phyloP scores from a whole-genome alignment of 2,329 filamentous ascomycete genomes.

The Diaporthe sp. region DNA sequence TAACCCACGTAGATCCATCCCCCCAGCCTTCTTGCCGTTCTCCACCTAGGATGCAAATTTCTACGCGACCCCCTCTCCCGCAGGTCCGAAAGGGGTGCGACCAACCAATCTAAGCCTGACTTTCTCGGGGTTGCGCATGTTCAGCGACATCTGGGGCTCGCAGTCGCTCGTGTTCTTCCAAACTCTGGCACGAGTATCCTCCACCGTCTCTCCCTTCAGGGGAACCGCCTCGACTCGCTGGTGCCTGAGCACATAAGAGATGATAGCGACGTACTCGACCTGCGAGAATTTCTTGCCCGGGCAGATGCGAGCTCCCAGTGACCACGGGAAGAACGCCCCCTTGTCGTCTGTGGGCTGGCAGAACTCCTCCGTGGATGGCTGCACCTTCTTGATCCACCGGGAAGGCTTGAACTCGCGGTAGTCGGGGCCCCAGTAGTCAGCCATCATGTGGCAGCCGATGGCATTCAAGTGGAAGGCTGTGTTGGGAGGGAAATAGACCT shows the following conservation, averaged over 20 bases:
- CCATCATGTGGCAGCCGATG: conserved; percentile 13
- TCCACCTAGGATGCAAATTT: background rate
- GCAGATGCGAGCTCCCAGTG: background rate
- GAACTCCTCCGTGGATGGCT: background rate
- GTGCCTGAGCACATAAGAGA: background rate
- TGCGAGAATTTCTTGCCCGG: conserved; percentile 13
- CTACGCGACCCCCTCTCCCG: no score
- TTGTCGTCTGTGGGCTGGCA: background rate
- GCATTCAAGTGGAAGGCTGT: conserved; percentile 22
- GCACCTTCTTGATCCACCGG: conserved; percentile 17
- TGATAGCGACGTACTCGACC: conserved; percentile 5
- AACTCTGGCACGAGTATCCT: background rate
- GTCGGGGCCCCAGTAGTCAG: conserved; percentile 20
- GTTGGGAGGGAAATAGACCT: conserved; percentile 9
- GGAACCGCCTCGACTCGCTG: background rate
- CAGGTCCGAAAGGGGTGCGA: background rate
- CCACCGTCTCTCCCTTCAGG: background rate
- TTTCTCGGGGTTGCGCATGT: conserved; percentile 32
- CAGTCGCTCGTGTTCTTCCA: conserved; percentile 8
- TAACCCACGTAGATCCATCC: no score
- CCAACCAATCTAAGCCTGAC: conserved; percentile 32
- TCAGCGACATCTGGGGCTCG: background rate
- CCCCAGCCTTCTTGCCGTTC: no score
- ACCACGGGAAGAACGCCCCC: conserved; percentile 10
- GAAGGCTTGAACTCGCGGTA: conserved; percentile 12